Percentiles rank a stretch among this genome's conserved stretches.
phyloP scores from a whole-genome alignment of 1,284 basidiomycete genomes.

The Ceratobasidium papillatum region DNA sequence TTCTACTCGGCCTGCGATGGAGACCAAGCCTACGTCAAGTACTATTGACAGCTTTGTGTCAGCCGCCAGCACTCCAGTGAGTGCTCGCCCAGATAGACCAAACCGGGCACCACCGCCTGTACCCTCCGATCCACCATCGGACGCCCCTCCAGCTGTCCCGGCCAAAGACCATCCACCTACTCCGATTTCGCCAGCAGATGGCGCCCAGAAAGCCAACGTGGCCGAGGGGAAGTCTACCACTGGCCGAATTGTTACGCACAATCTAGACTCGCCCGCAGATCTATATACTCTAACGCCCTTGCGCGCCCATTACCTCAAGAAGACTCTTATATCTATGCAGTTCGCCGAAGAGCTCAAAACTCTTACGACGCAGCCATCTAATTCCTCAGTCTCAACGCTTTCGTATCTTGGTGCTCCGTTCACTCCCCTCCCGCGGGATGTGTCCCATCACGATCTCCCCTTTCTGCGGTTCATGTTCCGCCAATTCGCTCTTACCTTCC shows the following conservation, averaged over 20 bases:
- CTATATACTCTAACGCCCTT: conserved; percentile 70
- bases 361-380: conserved; percentile 65
- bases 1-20: conserved; percentile 5
- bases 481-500: conserved; percentile 91
- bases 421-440: conserved; percentile 70
- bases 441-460: conserved; percentile 75
- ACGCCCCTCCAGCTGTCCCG: conserved; percentile 29
- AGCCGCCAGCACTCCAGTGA: conserved; percentile 27
- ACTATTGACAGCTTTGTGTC: conserved; percentile 36
- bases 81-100: conserved; percentile 29
- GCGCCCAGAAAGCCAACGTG: neutral
- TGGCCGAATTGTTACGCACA: conserved; percentile 35
- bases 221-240: conserved; percentile 33
- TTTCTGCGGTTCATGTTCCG: conserved; percentile 89
- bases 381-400: conserved; percentile 73
- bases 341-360: conserved; percentile 78
- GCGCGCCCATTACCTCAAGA: conserved; percentile 95
- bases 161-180: conserved; percentile 24
- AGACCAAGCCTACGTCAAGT: conserved; percentile 21
- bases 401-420: conserved; percentile 90
- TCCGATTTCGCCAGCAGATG: conserved; percentile 11
- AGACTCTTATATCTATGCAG: conserved; percentile 89
- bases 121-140: conserved; percentile 12
- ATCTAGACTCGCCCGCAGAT: conserved; percentile 35
- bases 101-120: conserved; percentile 16